These are phyloP conservation scores for Trypanosoma theileri DNA, from an alignment of 208 protist species.

Conservation along the genomic window DNA sequence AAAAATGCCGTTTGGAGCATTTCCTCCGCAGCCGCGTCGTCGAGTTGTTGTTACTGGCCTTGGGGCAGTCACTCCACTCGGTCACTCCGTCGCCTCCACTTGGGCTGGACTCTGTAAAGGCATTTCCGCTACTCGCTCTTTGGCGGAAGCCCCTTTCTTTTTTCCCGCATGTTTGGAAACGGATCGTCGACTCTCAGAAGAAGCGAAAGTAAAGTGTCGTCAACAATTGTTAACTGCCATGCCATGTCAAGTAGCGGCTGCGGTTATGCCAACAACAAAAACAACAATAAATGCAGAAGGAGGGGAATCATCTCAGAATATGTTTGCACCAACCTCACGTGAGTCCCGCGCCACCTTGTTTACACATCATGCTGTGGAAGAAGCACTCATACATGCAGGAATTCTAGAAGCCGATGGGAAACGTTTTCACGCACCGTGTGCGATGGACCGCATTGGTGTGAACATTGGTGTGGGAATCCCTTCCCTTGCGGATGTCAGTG, in stretches of 20 bases:
- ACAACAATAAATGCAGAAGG: neutral
- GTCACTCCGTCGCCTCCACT: constrained; percentile 52
- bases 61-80: constrained; percentile 93
- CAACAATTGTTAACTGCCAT: constrained; percentile 46
- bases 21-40: constrained; percentile 42
- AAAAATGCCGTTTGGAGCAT: constrained; percentile 39
- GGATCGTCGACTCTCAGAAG: constrained; percentile 31
- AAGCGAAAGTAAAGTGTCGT: constrained; percentile 29
- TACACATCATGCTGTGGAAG: constrained; percentile 44
- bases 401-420: constrained; percentile 38
- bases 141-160: constrained; percentile 59
- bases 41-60: constrained; percentile 96
- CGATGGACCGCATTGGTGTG: constrained; percentile 70
- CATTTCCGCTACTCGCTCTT: constrained; percentile 44
- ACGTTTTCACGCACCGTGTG: neutral
- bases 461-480: constrained; percentile 91
- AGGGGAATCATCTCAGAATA: neutral
- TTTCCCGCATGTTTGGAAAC: constrained; percentile 55
- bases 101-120: constrained; percentile 81
- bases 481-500: constrained; percentile 73
- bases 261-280: constrained; percentile 30
- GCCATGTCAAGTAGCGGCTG: constrained; percentile 71
- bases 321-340: constrained; percentile 54
- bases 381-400: constrained; percentile 65
- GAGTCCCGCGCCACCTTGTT: constrained; percentile 61